Evolutionary conservation across 257 asterid genomes (phyloP).

Genomic region (Parsonsia alboflavescens): DNA sequence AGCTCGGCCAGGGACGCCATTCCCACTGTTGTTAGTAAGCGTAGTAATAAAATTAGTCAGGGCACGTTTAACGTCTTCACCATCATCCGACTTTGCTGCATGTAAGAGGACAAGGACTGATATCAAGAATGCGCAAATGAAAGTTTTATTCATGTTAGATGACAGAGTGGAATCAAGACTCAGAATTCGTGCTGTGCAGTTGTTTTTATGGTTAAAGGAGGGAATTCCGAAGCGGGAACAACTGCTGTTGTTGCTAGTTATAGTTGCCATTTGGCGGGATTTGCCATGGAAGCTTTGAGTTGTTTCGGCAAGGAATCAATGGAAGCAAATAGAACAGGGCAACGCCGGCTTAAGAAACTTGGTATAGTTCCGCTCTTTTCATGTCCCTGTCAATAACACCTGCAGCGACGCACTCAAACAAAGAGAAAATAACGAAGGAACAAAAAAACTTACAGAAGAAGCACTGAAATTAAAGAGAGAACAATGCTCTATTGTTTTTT

Average conservation of each 20-base stretch:
- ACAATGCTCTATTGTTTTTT: too few species aligned
- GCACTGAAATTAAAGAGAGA: background rate
- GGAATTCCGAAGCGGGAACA: conserved; percentile 17
- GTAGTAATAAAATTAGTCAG: conserved; percentile 35
- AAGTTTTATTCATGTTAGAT: conserved; percentile 31
- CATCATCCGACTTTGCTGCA: conserved; percentile 24
- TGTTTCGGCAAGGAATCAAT: conserved; percentile 7
- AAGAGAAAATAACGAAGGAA: background rate
- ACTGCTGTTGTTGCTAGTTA: conserved; percentile 5
- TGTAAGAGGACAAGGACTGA: conserved; percentile 26
- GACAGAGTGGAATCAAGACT: background rate
- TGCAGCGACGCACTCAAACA: background rate
- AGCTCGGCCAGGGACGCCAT: conserved; percentile 11
- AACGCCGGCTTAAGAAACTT: conserved; percentile 5
- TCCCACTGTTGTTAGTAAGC: conserved; percentile 30
- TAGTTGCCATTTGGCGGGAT: conserved; percentile 28
- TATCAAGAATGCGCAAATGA: conserved; percentile 22
- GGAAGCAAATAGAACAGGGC: conserved; percentile 11
- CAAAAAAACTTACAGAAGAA: background rate
- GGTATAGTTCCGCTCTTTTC: background rate
- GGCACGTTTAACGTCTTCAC: conserved; percentile 22
- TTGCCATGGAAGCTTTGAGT: conserved; percentile 17
- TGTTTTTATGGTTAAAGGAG: background rate
- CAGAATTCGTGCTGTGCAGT: background rate
- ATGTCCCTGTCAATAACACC: background rate